phyloP scores from a whole-genome alignment of 768 basidiomycete genomes.

The button mushroom (Agaricus bisporus) region DNA sequence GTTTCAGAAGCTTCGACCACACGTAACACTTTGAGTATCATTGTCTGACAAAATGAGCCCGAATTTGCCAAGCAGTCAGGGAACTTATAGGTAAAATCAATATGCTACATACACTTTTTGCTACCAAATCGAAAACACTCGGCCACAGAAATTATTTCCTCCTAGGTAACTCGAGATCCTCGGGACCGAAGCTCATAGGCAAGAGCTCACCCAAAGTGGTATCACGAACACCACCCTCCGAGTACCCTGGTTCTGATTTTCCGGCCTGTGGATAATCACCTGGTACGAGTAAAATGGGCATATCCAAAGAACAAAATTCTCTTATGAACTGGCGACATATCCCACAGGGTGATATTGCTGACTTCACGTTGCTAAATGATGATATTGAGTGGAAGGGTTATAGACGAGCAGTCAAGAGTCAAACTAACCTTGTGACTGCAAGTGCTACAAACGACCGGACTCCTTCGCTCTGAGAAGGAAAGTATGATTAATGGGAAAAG shows the following conservation, averaged over 20 bases:
- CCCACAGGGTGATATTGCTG: constrained; percentile 80
- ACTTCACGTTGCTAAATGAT: constrained; percentile 54
- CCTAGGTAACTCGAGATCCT: constrained; percentile 54
- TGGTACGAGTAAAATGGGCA: constrained; percentile 69
- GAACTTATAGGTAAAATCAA: no score
- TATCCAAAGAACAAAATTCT: constrained; percentile 74
- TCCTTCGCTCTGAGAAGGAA: constrained; percentile 70
- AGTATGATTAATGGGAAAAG: not conserved
- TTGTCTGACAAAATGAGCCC: no score
- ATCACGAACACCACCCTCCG: constrained; percentile 49
- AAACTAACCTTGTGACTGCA: constrained; percentile 71
- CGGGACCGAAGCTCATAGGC: constrained; percentile 87
- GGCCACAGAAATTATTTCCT: no score
- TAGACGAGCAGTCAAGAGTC: not conserved
- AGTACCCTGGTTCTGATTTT: constrained; percentile 30
- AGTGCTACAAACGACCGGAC: constrained; percentile 63
- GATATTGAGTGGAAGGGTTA: not conserved
- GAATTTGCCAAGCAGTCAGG: no score
- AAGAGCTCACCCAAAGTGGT: constrained; percentile 70
- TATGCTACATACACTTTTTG: no score
- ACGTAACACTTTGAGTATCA: no score
- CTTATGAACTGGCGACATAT: constrained; percentile 89
- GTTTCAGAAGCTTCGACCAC: no score
- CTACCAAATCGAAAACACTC: no score
- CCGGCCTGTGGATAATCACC: constrained; percentile 47